Evolutionary conservation across 495 filamentous ascomycete species (phyloP).

Genomic region (Tuber umbilicatum): DNA sequence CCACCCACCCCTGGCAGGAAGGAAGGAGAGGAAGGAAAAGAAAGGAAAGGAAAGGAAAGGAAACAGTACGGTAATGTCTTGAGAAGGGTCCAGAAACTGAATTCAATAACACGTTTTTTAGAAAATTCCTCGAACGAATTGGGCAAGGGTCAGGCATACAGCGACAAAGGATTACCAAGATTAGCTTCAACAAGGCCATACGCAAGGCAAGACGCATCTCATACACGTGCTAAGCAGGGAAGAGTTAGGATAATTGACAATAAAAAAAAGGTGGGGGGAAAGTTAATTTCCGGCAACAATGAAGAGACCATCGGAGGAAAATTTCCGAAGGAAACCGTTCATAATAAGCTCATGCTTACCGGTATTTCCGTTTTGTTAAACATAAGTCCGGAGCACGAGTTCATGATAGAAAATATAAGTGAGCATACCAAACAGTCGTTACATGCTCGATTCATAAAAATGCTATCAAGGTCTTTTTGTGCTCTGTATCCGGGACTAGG

Average conservation of each 20-base stretch:
- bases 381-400: not conserved
- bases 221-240: conserved; percentile 35
- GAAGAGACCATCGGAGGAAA: not conserved
- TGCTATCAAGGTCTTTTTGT: not conserved
- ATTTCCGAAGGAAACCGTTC: not conserved
- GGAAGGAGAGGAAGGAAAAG: not conserved
- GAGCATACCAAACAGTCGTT: not conserved
- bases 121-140: not conserved
- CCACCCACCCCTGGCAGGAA: not conserved
- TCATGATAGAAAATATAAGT: not conserved
- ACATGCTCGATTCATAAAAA: not conserved
- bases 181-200: conserved; percentile 32
- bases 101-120: conserved; percentile 4
- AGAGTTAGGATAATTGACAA: conserved; percentile 19
- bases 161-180: conserved; percentile 38
- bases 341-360: not conserved
- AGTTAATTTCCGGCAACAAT: not conserved
- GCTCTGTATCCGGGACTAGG: not conserved
- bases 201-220: conserved; percentile 34
- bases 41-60: not conserved
- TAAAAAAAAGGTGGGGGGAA: conserved; percentile 1
- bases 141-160: conserved; percentile 18
- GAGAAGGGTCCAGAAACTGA: not conserved
- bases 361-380: not conserved
- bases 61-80: not conserved